Base-by-base conservation (phyloP, 306 rosid genomes). In the Inga leiocalycina region DNA sequence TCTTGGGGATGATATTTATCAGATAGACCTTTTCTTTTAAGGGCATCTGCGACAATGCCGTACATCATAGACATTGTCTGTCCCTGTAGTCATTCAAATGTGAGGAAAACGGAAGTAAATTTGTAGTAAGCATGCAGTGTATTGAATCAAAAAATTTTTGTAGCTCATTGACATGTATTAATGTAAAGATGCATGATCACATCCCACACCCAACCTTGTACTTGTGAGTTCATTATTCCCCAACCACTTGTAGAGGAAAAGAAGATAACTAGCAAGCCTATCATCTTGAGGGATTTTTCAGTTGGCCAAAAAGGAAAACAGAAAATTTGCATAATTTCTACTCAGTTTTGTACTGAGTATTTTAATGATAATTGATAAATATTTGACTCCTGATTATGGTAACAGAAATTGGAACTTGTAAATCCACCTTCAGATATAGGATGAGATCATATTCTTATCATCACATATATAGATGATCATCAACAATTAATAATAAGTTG, bases 61-160 rank as follows among this genome's bases (percentile, higher is more conserved):
- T 91, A 92, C 97, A 92, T 91, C 97, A 92, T 92, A 10, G 87
- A 75, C 94, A 92, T 92, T 84, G 97, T 91, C 59, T 92, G 97
- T 76, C 88, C 90, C 92, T 90, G 92, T 70, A 75, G 35, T 61
- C 56, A 85, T 57, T 65, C 66, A 78, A 76, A 76, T 75, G 80
- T 74, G 80, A 80, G 67, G 59, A 2, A 77, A 43, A 43, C 32
- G 12, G 64, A n/a, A 57, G 64, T 57, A 20, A n/a, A n/a, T 56
- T 67, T 59, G 71, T 74, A 37, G 14, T 17, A 34, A 80, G 12
- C 45, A 41, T 56, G n/a, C 80, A 64, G 32, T 10, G n/a, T 15
- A 24, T 66, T 20, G 56, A 35, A 79, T 79, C 74, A 20, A 70
- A 44, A 56, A 79, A 16, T 45, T 52, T 43, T 15, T 39, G 68